Percentiles rank a stretch among this genome's conserved stretches.
phyloP scores from a whole-genome alignment of 805 yeast species.

The Wickerhamiella parazyma region DNA sequence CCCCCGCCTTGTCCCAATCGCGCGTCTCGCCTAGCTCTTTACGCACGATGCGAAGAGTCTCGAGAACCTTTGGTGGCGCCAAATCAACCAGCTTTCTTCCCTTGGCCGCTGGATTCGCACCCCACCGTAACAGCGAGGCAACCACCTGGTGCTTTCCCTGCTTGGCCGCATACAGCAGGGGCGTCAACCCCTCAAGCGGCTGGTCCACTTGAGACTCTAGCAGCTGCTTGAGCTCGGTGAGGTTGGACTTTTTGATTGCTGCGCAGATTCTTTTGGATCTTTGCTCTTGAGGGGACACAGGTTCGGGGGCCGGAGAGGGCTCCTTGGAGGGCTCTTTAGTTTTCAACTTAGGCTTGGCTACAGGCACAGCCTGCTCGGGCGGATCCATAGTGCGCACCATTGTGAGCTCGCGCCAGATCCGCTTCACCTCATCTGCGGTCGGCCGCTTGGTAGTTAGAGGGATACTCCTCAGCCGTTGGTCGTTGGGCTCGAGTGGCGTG shows the following conservation, averaged over 20 bases:
- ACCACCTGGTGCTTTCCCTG: constrained; percentile 57
- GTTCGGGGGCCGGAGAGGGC: constrained; percentile 14
- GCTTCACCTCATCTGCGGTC: constrained; percentile 62
- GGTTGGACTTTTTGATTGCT: constrained; percentile 56
- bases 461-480: constrained; percentile 49
- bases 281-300: constrained; percentile 9
- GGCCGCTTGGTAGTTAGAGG: constrained; percentile 90
- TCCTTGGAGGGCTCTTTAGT: constrained; percentile 11
- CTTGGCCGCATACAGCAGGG: constrained; percentile 68
- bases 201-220: constrained; percentile 43
- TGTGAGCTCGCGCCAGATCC: constrained; percentile 71
- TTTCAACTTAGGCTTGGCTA: constrained; percentile 16
- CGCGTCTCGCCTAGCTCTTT: constrained; percentile 55
- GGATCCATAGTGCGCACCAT: constrained; percentile 40
- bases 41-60: constrained; percentile 58
- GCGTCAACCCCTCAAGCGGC: constrained; percentile 34
- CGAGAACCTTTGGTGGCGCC: constrained; percentile 28
- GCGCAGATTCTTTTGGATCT: constrained; percentile 40
- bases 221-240: constrained; percentile 56
- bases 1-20: constrained; percentile 57
- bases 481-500: constrained; percentile 41
- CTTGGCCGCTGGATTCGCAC: constrained; percentile 51
- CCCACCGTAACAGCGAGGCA: constrained; percentile 42
- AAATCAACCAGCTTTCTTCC: constrained; percentile 63
- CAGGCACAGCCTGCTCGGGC: constrained; percentile 36